phyloP scores from a whole-genome alignment of 768 basidiomycete species.

The Xanthoconium stramineum region DNA sequence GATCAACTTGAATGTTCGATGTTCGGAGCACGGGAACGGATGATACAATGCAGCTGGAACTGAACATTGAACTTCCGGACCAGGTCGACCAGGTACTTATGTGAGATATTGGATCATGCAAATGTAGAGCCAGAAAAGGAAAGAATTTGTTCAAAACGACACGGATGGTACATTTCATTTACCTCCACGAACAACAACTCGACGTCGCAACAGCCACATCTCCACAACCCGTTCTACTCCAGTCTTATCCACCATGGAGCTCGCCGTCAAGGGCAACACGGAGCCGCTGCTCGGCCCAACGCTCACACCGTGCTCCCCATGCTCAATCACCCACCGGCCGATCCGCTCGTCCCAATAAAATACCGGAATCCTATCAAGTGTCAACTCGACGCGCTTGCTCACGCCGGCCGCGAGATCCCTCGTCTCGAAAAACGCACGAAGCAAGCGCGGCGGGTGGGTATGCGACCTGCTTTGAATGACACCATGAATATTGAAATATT shows the following conservation, averaged over 20 bases:
- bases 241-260: constrained; percentile 36
- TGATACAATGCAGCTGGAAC: no score
- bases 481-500: constrained; percentile 82
- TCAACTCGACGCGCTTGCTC: constrained; percentile 38
- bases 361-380: constrained; percentile 65
- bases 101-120: no score
- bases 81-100: no score
- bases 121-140: no score
- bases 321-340: constrained; percentile 47
- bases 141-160: no score
- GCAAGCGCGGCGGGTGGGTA: constrained; percentile 51
- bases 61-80: no score
- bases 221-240: constrained; percentile 65
- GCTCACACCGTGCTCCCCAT: constrained; percentile 48
- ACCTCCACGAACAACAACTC: no score
- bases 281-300: constrained; percentile 46
- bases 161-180: no score
- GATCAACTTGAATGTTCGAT: no score
- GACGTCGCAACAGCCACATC: no score
- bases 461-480: constrained; percentile 69
- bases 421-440: constrained; percentile 66
- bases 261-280: constrained; percentile 30
- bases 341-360: constrained; percentile 55
- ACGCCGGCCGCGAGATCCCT: constrained; percentile 47
- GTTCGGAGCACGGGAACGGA: no score